Percentiles rank a stretch among this genome's conserved stretches.
phyloP scores from a whole-genome alignment of 1,139 yeast genomes.

The Sporopachydermia cereana region DNA sequence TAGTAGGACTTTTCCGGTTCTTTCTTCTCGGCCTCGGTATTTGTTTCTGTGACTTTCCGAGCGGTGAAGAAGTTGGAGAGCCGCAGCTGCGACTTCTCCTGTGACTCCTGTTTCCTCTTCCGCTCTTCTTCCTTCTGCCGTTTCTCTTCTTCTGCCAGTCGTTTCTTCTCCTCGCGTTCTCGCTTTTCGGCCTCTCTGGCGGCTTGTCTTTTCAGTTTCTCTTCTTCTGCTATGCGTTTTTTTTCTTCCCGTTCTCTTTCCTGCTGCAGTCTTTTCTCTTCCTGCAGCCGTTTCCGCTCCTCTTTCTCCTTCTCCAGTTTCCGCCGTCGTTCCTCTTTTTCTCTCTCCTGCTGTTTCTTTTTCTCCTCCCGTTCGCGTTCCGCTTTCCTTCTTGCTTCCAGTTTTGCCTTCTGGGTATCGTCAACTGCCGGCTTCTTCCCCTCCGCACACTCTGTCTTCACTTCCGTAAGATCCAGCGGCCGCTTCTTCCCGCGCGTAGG shows the following conservation, averaged over 20 bases:
- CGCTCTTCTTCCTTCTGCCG: constrained; percentile 5
- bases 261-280: not conserved
- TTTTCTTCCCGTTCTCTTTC: constrained; percentile 2
- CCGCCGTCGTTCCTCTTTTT: not conserved
- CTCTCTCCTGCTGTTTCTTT: not conserved
- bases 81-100: constrained; percentile 4
- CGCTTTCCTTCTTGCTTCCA: not conserved
- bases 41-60: not conserved
- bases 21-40: not conserved
- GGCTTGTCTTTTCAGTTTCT: constrained; percentile 7
- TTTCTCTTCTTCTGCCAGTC: constrained; percentile 20
- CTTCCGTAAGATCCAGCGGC: not conserved
- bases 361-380: not conserved
- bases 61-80: constrained; percentile 5
- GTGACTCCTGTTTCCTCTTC: constrained; percentile 2
- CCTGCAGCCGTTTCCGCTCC: not conserved
- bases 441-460: too few relatives aligned
- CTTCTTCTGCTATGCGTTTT: not conserved
- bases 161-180: constrained; percentile 9
- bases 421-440: not conserved
- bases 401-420: not conserved
- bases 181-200: constrained; percentile 8
- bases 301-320: not conserved
- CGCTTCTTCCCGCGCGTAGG: not conserved
- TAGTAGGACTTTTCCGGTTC: not conserved